Evolutionary conservation across 768 basidiomycete genomes (phyloP).

Genomic region (Boletus reticuloceps): DNA sequence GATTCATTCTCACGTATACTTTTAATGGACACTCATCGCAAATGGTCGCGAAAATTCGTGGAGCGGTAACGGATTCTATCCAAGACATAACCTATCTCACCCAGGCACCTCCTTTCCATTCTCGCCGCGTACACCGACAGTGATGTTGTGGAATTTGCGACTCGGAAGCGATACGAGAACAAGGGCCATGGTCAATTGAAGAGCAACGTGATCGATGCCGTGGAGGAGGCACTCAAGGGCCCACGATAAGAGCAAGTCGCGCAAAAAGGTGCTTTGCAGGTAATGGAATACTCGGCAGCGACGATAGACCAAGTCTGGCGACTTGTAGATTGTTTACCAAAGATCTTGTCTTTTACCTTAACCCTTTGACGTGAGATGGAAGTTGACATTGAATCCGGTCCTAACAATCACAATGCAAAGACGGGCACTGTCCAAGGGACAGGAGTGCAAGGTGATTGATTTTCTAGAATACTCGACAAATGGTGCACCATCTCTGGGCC

Average conservation of each 20-base stretch:
- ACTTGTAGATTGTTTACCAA: neutral
- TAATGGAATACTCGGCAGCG: slow-evolving; percentile 53
- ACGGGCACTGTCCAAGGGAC: slow-evolving; percentile 43
- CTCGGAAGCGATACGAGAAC: slow-evolving; percentile 40
- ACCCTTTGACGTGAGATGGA: too few species aligned
- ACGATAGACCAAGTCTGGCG: slow-evolving; percentile 72
- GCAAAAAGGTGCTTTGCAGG: slow-evolving; percentile 58
- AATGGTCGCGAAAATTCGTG: slow-evolving; percentile 70
- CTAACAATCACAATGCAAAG: too few species aligned
- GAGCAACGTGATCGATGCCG: slow-evolving; percentile 66
- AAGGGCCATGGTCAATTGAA: slow-evolving; percentile 72
- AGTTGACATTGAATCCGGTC: too few species aligned
- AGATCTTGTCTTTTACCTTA: too few species aligned
- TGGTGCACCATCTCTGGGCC: slow-evolving; percentile 46
- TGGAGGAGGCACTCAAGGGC: slow-evolving; percentile 60
- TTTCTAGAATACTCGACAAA: slow-evolving; percentile 64
- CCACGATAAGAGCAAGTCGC: slow-evolving; percentile 63
- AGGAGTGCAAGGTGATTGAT: slow-evolving; percentile 63
- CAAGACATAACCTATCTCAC: slow-evolving; percentile 62
- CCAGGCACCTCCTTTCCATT: slow-evolving; percentile 65
- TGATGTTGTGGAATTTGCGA: slow-evolving; percentile 43
- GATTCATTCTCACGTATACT: slow-evolving; percentile 79
- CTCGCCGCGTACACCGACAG: slow-evolving; percentile 68
- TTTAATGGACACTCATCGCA: slow-evolving; percentile 68
- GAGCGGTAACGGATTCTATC: slow-evolving; percentile 84